These are phyloP conservation scores for Penicillium turbatum DNA, from an alignment of 495 filamentous ascomycete genomes.

Conservation along the genomic window DNA sequence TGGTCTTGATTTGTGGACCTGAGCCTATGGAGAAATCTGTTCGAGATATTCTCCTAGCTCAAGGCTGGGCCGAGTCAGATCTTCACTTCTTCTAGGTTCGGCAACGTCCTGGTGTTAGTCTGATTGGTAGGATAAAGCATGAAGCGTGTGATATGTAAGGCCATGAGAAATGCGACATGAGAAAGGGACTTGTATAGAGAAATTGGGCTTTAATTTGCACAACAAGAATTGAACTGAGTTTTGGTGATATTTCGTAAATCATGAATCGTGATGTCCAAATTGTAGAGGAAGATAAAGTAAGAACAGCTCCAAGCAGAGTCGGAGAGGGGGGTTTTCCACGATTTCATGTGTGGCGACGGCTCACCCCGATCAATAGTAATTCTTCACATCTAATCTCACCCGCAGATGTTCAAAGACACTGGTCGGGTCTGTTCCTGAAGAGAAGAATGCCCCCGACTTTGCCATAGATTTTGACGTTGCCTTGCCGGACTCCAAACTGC, in stretches of 20 bases:
- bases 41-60: conserved; percentile 53
- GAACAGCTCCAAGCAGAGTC: background rate
- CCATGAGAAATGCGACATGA: background rate
- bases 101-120: too few species aligned
- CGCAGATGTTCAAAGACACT: conserved; percentile 49
- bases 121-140: background rate
- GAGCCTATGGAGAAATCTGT: conserved; percentile 70
- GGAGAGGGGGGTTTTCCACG: background rate
- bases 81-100: conserved; percentile 70
- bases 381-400: conserved; percentile 46
- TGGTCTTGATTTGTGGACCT: conserved; percentile 85
- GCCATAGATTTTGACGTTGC: conserved; percentile 32
- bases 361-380: conserved; percentile 36
- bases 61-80: conserved; percentile 78
- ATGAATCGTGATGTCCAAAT: conserved; percentile 10
- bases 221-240: background rate
- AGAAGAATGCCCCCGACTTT: conserved; percentile 24
- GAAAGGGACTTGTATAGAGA: background rate
- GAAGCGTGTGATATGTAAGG: background rate
- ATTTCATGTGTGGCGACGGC: background rate
- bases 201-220: background rate
- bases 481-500: conserved; percentile 46
- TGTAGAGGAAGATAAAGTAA: background rate
- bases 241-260: conserved; percentile 5
- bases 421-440: conserved; percentile 30